phyloP scores from a whole-genome alignment of 345 rosid species.

The Acer negundo region DNA sequence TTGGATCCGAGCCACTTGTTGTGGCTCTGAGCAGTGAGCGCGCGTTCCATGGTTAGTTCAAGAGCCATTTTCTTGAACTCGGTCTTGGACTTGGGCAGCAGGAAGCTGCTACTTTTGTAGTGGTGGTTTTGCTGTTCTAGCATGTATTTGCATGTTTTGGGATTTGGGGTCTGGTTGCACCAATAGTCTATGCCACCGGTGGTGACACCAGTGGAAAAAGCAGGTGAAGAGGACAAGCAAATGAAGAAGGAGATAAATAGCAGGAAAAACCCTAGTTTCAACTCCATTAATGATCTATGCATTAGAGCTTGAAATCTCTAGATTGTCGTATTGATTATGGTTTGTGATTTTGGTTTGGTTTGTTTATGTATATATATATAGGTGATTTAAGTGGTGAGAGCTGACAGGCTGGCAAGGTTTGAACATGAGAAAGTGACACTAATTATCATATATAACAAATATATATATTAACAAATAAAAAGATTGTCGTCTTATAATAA shows the following conservation, averaged over 20 bases:
- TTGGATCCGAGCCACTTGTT: conserved; percentile 52
- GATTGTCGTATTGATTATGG: neutral
- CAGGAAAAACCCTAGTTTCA: conserved; percentile 11
- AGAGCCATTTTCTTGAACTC: conserved; percentile 51
- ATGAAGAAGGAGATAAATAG: conserved; percentile 16
- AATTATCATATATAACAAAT: neutral
- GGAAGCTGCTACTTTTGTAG: conserved; percentile 8
- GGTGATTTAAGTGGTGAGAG: neutral
- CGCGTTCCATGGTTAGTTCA: conserved; percentile 57
- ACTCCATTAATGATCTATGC: conserved; percentile 21
- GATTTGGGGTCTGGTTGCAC: conserved; percentile 78
- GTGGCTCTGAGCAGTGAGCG: conserved; percentile 47
- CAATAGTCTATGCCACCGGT: conserved; percentile 46
- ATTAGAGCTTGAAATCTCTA: neutral
- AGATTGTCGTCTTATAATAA: neutral
- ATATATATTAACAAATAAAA: neutral
- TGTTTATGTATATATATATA: neutral
- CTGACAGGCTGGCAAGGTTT: conserved; percentile 13
- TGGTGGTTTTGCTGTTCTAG: conserved; percentile 29
- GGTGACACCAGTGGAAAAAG: conserved; percentile 13
- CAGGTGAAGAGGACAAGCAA: conserved; percentile 20
- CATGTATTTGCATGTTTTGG: conserved; percentile 64
- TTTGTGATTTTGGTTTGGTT: neutral
- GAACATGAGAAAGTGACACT: conserved; percentile 1
- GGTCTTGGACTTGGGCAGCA: conserved; percentile 39